These are phyloP conservation scores for Lactifluus volemus DNA, from an alignment of 768 basidiomycete genomes.

Conservation along the genomic window DNA sequence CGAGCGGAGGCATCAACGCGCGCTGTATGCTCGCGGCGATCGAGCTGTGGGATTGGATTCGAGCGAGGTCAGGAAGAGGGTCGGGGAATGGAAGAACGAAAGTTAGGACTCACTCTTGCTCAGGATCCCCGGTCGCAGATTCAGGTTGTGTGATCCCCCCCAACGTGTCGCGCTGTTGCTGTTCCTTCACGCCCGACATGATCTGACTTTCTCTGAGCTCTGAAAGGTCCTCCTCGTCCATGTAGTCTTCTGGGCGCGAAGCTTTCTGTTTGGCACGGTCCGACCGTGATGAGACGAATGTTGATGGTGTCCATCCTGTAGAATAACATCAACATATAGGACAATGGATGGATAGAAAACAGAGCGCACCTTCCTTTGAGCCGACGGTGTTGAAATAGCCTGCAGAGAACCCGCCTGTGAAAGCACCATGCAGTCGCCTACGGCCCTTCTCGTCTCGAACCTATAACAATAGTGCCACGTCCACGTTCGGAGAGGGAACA, in stretches of 20 bases:
- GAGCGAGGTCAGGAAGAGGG: not conserved
- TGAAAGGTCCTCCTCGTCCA: slow-evolving; percentile 97
- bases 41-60: slow-evolving; percentile 35
- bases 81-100: not conserved
- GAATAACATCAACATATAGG: not conserved
- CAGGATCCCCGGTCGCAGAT: slow-evolving; percentile 35
- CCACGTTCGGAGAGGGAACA: slow-evolving; percentile 15
- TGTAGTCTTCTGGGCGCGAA: slow-evolving; percentile 82
- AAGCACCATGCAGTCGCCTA: slow-evolving; percentile 91
- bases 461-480: slow-evolving; percentile 29
- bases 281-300: slow-evolving; percentile 82
- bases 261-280: slow-evolving; percentile 60
- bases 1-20: slow-evolving; percentile 62
- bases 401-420: slow-evolving; percentile 96
- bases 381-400: slow-evolving; percentile 97
- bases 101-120: slow-evolving; percentile 41
- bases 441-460: slow-evolving; percentile 92
- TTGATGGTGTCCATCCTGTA: slow-evolving; percentile 91
- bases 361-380: slow-evolving; percentile 73
- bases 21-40: slow-evolving; percentile 53
- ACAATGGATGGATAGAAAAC: not conserved
- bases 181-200: slow-evolving; percentile 60
- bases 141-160: slow-evolving; percentile 52
- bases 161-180: slow-evolving; percentile 61
- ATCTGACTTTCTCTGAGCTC: slow-evolving; percentile 61